Base-by-base conservation (phyloP, 306 rosid genomes). In the Dryas alaskensis region DNA sequence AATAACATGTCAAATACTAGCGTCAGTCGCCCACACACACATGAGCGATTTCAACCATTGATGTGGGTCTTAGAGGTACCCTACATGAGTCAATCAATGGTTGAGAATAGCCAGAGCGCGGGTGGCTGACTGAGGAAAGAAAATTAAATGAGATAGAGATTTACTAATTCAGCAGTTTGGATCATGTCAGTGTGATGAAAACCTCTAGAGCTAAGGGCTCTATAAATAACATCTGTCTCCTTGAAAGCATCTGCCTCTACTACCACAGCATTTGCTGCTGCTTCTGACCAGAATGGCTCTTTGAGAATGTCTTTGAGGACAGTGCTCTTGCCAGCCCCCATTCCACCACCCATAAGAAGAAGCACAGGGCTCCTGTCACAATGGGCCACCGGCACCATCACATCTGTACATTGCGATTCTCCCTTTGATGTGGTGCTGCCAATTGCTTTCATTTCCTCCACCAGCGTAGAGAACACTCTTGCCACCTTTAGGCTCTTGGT, bases 311-410 rank as follows among this genome's bases (percentile, higher is more conserved):
- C 86, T 84, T 90, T 89, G 66, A 94, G 93, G 78, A 92, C 96
- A 4, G 99, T 92, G 87, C 97, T 94, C 73, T 94, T 94, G 86
- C 99, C 97, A 40, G 93, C 96, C 2, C 97, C 97, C 99, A 92
- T 92, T 45, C 99, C 99, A 76, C 99, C 97, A 4, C 99, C 99
- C 92, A 94, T 94, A 6, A 94, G 84, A 11, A 94, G 78, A 37
- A 94, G 82, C 63, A 94, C 92, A 0, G 99, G 99, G 67, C 93
- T 94, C 55, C 99, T 86, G 59, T 92, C 64, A 16, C 72, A 78
- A 78, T 52, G 90, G 25, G 80, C 86, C 14, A 64, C 69, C 12
- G 92, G 91, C 7, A 73, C 79, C 91, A 84, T 84, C 57, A 85
- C 79, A 5, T 83, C 87, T 3, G 83, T 84, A 39, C 74, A 58